Conservation (phyloP, 441 rosid species). For the Populus hybrid region DNA sequence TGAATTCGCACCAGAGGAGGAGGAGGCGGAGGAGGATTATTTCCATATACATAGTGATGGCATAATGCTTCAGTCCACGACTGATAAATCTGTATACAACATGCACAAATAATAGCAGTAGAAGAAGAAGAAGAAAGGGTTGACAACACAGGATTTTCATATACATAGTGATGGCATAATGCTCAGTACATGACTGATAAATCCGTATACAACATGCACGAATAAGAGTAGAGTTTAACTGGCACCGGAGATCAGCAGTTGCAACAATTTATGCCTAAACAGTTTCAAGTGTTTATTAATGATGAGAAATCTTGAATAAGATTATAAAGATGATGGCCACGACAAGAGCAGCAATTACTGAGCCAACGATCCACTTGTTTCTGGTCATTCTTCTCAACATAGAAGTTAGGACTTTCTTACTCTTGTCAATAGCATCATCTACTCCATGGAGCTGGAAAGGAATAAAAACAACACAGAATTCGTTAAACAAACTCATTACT, state of each 20-base stretch:
- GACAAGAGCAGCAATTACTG: conserved; percentile 53
- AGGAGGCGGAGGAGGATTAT: not conserved
- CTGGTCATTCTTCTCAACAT: conserved; percentile 78
- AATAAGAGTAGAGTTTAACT: conserved; percentile 2
- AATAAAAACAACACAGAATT: not conserved
- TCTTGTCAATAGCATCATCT: conserved; percentile 79
- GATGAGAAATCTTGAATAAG: conserved; percentile 70
- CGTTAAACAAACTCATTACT: conserved; percentile 4
- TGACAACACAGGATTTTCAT: not conserved
- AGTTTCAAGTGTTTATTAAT: conserved; percentile 22
- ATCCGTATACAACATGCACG: conserved; percentile 18
- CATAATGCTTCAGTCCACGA: not conserved
- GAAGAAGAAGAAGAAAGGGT: not conserved
- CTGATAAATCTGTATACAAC: conserved; percentile 13
- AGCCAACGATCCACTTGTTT: conserved; percentile 87
- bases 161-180: not conserved
- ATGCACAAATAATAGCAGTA: conserved; percentile 6
- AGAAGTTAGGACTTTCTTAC: conserved; percentile 74
- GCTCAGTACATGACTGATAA: not conserved
- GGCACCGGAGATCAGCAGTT: not conserved
- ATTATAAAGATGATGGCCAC: conserved; percentile 57
- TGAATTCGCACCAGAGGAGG: too few species aligned
- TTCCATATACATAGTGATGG: not conserved
- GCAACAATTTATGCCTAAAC: not conserved
- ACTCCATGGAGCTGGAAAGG: conserved; percentile 80